Base-by-base conservation (phyloP, 345 rosid species). In the Eucalyptus tenuipes region DNA sequence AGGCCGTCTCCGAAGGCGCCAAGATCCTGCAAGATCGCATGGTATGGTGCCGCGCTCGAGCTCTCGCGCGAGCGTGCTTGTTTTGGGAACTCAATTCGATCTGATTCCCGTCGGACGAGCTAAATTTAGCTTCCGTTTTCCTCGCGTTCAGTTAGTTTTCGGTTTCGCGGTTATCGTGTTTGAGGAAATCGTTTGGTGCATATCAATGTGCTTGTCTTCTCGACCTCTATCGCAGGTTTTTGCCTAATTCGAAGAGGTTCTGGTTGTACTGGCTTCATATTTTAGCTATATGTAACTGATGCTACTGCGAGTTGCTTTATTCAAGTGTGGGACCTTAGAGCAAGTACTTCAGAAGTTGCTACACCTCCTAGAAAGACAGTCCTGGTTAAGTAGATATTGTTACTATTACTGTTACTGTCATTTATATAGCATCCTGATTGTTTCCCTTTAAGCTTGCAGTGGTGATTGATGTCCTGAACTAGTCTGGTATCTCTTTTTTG, bases 1-100 rank as follows among this genome's bases (percentile, higher is more conserved):
- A 97, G 88, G 98, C 99, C 90, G 98, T 98, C 75, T 96, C 96
- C 29, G 99, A 94, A 91, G 99, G 99, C 88, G 98, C 99, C 89
- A 98, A 97, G 94, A 93, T 98, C 92, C 87, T 98, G 82, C 99
- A 98, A 86, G 99, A 98, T 93, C 98, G 98, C 90, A 95, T 98
- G 89, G 99, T 97, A 93, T 93, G 64, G 45, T 47, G 48, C 55
- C 64, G 25, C 49, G 31, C 48, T 57, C 84, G 80, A 61, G 55
- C 71, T 82, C 22, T 44, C 64, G 27, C 22, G 49, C 44, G 11
- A 37, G 82, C 82, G 27, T 71, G 89, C 44, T 18, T 88, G 49
- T 85, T 85, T 27, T 79, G 82, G 47, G 2, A 79, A 85, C 49
- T 27, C 64, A 81, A 44, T 82, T 42, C 42, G 45, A 71, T 37